These are phyloP conservation scores for Acrasis kona DNA, from an alignment of 78 protist genomes.

Conservation along the genomic window DNA sequence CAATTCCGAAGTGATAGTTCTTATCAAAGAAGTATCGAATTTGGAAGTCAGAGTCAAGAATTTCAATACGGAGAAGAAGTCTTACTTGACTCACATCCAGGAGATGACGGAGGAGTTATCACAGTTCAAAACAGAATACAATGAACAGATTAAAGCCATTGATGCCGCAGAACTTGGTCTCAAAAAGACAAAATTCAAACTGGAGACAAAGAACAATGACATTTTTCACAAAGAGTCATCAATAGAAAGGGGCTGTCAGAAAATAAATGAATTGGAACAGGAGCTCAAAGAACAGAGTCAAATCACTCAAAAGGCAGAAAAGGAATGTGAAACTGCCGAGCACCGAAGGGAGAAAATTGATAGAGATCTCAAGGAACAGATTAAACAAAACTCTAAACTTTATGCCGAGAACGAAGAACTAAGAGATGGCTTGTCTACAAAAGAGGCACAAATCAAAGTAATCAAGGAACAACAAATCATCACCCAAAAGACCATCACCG, in stretches of 20 bases:
- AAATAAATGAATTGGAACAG: not conserved
- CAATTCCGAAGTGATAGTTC: not conserved
- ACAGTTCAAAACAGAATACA: not conserved
- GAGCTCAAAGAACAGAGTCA: not conserved
- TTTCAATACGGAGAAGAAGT: constrained; percentile 8
- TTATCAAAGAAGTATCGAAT: not conserved
- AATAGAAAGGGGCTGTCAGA: not conserved
- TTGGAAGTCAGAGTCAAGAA: not conserved
- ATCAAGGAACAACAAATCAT: not conserved
- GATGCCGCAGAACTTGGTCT: not conserved
- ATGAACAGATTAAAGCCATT: not conserved
- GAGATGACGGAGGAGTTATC: not conserved
- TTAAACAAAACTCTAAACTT: not conserved
- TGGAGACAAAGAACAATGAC: not conserved
- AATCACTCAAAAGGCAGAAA: constrained; percentile 5
- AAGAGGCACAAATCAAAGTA: not conserved
- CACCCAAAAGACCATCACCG: not conserved
- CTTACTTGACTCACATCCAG: constrained; percentile 8
- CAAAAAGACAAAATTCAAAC: not conserved
- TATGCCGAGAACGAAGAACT: not conserved
- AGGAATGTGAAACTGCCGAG: constrained; percentile 24
- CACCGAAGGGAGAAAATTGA: constrained; percentile 15
- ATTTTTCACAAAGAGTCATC: not conserved
- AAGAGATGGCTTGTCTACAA: not conserved
- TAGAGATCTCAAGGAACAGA: not conserved